Base-by-base conservation (phyloP, 495 filamentous ascomycete species). In the Neurospora sp. region DNA sequence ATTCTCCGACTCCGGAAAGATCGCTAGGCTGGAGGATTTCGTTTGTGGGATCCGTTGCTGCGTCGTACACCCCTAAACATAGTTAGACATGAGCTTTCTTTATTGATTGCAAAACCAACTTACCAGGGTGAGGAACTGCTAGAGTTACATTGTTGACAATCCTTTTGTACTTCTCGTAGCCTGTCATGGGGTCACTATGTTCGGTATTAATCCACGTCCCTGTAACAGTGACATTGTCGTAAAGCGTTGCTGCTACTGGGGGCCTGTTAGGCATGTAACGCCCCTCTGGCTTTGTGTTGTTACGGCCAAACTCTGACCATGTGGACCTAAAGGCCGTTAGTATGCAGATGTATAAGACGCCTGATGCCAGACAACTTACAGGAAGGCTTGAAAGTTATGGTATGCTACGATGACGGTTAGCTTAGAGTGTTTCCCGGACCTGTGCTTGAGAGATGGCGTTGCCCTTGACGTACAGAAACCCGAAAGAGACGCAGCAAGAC, bases 111-210 rank as follows among this genome's bases (percentile, higher is more conserved):
- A 5, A 8, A 35, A 8, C 4, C 0, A 35, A 3, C 73, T 69
- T 59, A 72, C 74, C 74, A 3, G 88, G 83, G 72, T 94, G 91
- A 0, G 92, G 92, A 84, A 93, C 89, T 3, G 90, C 89, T 74
- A 93, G 85, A 0, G 90, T 92, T 48, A 93, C 86, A 75, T 93
- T 94, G 79, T 92, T 89, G 72, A 93, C 78, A 59, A 90, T 81
- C 42, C 91, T 82, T 0, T 75, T 71, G 74, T 86, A 78, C 39
- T 80, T 73, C 3, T 79, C 70, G 14, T 87, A 91, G 3, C 80
- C 78, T 5, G 79, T 77, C 1, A 80, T 82, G 39, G 88, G 83
- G 71, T 90, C 78, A 35, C 79, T 77, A 9, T 79, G 74, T 14
- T 87, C 81, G 12, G 74, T 77, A 71, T 85, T 80, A 69, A 92